Evolutionary conservation across 495 filamentous ascomycete genomes (phyloP).

Genomic region (Hypoxylon fragiforme): DNA sequence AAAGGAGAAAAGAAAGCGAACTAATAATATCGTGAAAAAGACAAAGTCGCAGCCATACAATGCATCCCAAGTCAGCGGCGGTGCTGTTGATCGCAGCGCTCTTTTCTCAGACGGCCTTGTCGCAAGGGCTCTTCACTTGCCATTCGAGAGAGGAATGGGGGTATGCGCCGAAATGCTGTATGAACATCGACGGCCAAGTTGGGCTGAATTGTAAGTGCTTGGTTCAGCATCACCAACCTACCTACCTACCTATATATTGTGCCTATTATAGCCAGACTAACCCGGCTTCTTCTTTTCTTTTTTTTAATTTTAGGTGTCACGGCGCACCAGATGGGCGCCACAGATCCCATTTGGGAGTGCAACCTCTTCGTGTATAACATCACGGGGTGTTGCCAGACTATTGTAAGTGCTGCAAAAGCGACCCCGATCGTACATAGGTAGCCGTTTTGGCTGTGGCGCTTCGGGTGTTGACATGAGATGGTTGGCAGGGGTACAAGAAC

Average conservation of each 20-base stretch:
- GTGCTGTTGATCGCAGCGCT: constrained; percentile 19
- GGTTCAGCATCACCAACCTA: not conserved
- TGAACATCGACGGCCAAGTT: constrained; percentile 34
- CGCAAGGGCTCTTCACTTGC: constrained; percentile 31
- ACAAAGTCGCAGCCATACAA: not conserved
- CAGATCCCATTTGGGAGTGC: constrained; percentile 34
- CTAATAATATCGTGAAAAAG: too few relatives aligned
- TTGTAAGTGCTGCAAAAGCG: constrained; percentile 18
- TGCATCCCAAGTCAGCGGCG: constrained; percentile 15
- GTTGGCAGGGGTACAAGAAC: constrained; percentile 35
- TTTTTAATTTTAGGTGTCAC: constrained; percentile 18
- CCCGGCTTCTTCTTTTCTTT: not conserved
- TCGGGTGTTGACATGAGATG: not conserved
- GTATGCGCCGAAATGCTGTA: constrained; percentile 35
- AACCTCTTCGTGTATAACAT: constrained; percentile 39
- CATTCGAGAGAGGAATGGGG: constrained; percentile 23
- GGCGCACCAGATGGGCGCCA: constrained; percentile 33
- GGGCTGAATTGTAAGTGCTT: constrained; percentile 35
- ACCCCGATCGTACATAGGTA: not conserved
- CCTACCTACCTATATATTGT: too few relatives aligned
- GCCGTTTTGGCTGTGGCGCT: too few relatives aligned
- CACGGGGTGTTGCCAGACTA: constrained; percentile 38
- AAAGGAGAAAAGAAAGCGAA: too few relatives aligned
- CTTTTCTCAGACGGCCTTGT: constrained; percentile 10
- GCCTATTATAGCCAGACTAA: too few relatives aligned